Conservation (phyloP, 371 early-diverging fungal species). For the Mucor plumbeus region DNA sequence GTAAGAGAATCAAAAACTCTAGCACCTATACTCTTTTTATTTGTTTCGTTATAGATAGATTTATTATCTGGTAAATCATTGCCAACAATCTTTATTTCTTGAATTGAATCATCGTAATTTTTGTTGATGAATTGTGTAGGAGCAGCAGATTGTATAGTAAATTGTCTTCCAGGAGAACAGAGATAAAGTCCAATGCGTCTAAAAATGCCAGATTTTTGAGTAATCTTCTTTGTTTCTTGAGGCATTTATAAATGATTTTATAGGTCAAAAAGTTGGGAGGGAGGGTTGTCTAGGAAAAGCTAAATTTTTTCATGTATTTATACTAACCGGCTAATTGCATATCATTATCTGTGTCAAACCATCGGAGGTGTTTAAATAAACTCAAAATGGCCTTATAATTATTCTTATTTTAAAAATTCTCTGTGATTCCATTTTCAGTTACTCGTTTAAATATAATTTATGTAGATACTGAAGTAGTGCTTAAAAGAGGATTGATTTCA, state of each 20-base stretch:
- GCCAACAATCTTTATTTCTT: not conserved
- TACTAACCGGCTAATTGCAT: not conserved
- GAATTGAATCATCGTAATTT: not conserved
- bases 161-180: constrained; percentile 26
- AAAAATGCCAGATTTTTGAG: not conserved
- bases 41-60: constrained; percentile 2
- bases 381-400: not conserved
- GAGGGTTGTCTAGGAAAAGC: not conserved
- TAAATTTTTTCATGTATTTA: not conserved
- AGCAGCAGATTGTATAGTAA: constrained; percentile 19
- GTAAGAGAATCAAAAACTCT: constrained; percentile 19
- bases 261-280: no score
- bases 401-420: not conserved
- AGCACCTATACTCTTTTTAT: constrained; percentile 12
- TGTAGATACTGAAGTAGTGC: not conserved
- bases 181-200: not conserved
- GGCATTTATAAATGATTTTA: not conserved
- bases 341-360: not conserved
- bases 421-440: not conserved
- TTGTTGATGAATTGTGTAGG: constrained; percentile 20
- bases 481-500: no score
- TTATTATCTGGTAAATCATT: not conserved
- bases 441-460: not conserved
- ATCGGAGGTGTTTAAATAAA: not conserved
- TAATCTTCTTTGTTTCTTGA: not conserved